Conservation (phyloP, 2,329 filamentous ascomycete species). For the Monilinia vaccinii-corymbosi region DNA sequence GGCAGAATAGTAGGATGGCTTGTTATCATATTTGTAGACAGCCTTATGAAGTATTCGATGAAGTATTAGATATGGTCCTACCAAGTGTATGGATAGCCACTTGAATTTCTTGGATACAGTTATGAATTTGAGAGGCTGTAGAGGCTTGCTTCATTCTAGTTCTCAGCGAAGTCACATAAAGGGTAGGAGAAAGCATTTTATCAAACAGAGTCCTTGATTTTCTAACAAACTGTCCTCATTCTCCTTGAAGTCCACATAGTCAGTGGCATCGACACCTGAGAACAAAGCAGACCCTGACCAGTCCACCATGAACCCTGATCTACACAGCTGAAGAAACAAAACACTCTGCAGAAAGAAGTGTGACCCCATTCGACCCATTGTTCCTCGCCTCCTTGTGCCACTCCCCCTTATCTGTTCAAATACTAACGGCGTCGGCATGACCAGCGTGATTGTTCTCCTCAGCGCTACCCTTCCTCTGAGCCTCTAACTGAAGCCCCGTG, state of each 20-base stretch:
- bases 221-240: not conserved
- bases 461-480: too few species aligned
- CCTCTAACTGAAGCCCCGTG: not conserved
- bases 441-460: not conserved
- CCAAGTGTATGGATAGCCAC: not conserved
- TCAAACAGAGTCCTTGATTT: not conserved
- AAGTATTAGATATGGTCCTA: not conserved
- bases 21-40: not conserved
- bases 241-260: not conserved
- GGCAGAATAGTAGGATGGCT: not conserved
- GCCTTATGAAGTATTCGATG: not conserved
- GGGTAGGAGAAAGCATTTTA: not conserved
- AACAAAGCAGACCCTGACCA: not conserved
- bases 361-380: not conserved
- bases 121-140: not conserved
- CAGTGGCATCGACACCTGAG: too few species aligned
- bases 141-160: not conserved
- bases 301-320: not conserved
- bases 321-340: not conserved
- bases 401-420: not conserved
- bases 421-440: not conserved
- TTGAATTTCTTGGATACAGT: not conserved
- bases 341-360: not conserved
- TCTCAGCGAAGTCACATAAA: not conserved
- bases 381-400: not conserved